Conservation (phyloP, 148 eudicot genomes). For the Chenopodium album region DNA sequence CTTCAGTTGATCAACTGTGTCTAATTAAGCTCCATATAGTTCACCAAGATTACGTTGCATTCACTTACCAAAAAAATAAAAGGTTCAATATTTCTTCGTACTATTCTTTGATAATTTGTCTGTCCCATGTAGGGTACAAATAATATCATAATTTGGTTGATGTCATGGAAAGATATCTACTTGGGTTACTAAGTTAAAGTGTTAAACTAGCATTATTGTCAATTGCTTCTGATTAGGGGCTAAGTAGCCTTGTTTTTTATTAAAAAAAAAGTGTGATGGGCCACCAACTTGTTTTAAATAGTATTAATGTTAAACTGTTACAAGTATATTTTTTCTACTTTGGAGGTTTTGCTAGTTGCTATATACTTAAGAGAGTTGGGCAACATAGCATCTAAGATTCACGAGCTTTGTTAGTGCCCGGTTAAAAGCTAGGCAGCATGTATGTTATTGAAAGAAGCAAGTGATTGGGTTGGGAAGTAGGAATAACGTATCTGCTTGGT, state of each 20-base stretch:
- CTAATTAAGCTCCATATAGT: background rate
- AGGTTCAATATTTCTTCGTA: background rate
- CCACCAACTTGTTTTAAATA: background rate
- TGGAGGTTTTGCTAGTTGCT: background rate
- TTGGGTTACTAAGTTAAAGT: background rate
- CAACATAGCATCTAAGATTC: background rate
- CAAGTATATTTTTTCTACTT: background rate
- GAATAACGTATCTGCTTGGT: background rate
- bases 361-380: background rate
- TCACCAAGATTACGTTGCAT: background rate
- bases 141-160: background rate
- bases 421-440: background rate
- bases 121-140: background rate
- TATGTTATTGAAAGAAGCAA: background rate
- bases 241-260: background rate
- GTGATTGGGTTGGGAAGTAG: background rate
- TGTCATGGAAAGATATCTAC: background rate
- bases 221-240: background rate
- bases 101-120: background rate
- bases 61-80: background rate
- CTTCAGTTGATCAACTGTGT: constrained; percentile 9
- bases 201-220: background rate
- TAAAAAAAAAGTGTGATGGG: background rate
- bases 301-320: background rate
- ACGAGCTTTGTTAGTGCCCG: background rate